Conservation (phyloP, 2,329 filamentous ascomycete genomes). For the Hypomyces perniciosus region DNA sequence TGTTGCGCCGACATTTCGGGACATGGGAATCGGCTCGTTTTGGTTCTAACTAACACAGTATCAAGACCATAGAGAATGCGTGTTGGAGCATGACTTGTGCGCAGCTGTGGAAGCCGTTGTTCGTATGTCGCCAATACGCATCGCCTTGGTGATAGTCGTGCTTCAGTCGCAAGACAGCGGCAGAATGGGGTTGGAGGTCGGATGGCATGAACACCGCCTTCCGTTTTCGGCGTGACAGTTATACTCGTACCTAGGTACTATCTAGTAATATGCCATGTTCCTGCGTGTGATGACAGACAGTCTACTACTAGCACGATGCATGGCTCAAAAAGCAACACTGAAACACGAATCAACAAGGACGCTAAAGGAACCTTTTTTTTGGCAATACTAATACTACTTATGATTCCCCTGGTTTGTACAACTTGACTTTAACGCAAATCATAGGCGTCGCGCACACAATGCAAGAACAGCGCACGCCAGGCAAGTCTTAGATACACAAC, state of each 20-base stretch:
- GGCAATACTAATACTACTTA: too few species aligned
- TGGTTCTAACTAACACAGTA: slow-evolving; percentile 13
- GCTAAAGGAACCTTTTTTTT: too few species aligned
- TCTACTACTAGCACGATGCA: too few species aligned
- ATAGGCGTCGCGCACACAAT: too few species aligned
- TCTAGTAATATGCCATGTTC: too few species aligned
- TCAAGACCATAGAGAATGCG: slow-evolving; percentile 3
- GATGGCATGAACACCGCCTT: slow-evolving; percentile 11
- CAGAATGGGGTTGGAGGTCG: slow-evolving; percentile 11
- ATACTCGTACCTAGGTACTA: background rate
- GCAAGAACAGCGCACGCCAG: too few species aligned
- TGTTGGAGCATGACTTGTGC: slow-evolving; percentile 12
- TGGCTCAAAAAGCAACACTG: too few species aligned
- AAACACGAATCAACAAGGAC: too few species aligned
- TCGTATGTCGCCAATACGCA: background rate
- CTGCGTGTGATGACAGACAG: too few species aligned
- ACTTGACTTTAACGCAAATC: too few species aligned
- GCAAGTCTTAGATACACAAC: too few species aligned
- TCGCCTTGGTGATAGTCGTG: background rate
- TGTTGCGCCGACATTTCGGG: slow-evolving; percentile 35
- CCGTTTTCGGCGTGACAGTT: slow-evolving; percentile 5
- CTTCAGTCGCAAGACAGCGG: slow-evolving; percentile 6
- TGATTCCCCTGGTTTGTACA: too few species aligned
- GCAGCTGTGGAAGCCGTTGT: background rate
- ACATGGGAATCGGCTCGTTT: slow-evolving; percentile 26